phyloP scores from a whole-genome alignment of 768 basidiomycete species.

The Amanita inopinata region DNA sequence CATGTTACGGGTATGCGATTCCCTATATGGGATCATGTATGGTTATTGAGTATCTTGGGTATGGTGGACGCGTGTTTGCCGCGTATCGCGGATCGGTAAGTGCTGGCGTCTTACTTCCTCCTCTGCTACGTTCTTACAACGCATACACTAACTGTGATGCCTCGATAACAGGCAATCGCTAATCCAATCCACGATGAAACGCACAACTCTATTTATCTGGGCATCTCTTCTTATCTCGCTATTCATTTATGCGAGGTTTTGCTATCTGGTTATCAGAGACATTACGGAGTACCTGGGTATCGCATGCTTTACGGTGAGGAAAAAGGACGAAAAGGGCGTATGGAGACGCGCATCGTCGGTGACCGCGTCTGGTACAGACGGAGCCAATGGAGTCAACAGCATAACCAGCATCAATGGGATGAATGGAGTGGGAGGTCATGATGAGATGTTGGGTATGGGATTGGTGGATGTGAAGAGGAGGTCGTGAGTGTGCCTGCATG shows the following conservation, averaged over 20 bases:
- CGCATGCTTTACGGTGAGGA: slow-evolving; percentile 88
- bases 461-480: no score
- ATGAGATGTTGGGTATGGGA: no score
- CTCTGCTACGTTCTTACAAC: slow-evolving; percentile 1
- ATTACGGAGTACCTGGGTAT: slow-evolving; percentile 91
- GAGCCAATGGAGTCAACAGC: no score
- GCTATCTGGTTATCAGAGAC: slow-evolving; percentile 71
- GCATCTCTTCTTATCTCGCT: slow-evolving; percentile 61
- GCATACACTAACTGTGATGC: not conserved
- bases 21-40: slow-evolving; percentile 82
- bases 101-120: slow-evolving; percentile 24
- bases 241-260: slow-evolving; percentile 67
- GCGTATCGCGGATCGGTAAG: slow-evolving; percentile 53
- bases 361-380: no score
- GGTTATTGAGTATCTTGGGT: slow-evolving; percentile 71
- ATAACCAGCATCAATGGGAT: no score
- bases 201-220: slow-evolving; percentile 64
- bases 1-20: slow-evolving; percentile 81
- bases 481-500: no score
- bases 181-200: slow-evolving; percentile 56
- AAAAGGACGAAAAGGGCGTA: slow-evolving; percentile 62
- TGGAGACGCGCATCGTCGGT: slow-evolving; percentile 28
- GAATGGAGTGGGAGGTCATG: no score
- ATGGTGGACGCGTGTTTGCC: slow-evolving; percentile 80
- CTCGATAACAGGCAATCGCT: slow-evolving; percentile 43